These are phyloP conservation scores for Colletotrichum aenigma DNA, from an alignment of 2,329 filamentous ascomycete species.

Conservation along the genomic window DNA sequence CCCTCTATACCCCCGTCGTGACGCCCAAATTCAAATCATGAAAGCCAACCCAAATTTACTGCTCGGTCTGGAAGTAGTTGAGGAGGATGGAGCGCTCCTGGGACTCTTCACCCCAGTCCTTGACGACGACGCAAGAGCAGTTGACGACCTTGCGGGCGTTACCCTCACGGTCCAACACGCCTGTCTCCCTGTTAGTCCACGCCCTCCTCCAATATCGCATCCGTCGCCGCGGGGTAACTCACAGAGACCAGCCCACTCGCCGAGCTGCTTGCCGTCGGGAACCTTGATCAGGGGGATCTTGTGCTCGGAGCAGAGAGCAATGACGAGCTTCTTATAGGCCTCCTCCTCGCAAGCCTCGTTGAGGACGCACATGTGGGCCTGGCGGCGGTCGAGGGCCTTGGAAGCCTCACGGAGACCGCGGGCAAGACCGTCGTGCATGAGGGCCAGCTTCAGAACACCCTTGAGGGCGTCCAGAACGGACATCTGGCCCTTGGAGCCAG, in stretches of 20 bases:
- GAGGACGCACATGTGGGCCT: slow-evolving; percentile 99
- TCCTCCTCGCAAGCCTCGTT: slow-evolving; percentile 99
- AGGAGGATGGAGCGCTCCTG: slow-evolving; percentile 98
- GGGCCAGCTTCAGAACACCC: slow-evolving; percentile 96
- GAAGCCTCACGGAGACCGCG: slow-evolving; percentile 97
- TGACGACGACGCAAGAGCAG: slow-evolving; percentile 99
- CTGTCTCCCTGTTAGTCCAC: slow-evolving; percentile 52
- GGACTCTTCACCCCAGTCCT: slow-evolving; percentile 99
- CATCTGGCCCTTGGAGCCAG: slow-evolving; percentile 89
- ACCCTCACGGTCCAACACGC: slow-evolving; percentile 97
- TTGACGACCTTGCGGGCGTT: slow-evolving; percentile 99
- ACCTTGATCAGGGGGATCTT: slow-evolving; percentile 99
- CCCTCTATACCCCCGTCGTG: slow-evolving; percentile 23
- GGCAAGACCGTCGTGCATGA: slow-evolving; percentile 99
- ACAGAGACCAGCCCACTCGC: slow-evolving; percentile 99
- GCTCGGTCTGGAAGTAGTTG: slow-evolving; percentile 99
- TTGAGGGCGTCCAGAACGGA: slow-evolving; percentile 98
- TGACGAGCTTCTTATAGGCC: slow-evolving; percentile 99
- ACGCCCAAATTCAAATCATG: slow-evolving; percentile 33
- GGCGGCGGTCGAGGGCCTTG: slow-evolving; percentile 97
- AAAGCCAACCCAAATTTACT: slow-evolving; percentile 50
- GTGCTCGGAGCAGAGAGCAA: slow-evolving; percentile 98
- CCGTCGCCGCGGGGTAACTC: slow-evolving; percentile 51
- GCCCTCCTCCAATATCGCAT: not conserved
- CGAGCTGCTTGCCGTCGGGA: slow-evolving; percentile 98